Evolutionary conservation across 2,329 filamentous ascomycete genomes (phyloP).

Genomic region (Ophiostoma ips): DNA sequence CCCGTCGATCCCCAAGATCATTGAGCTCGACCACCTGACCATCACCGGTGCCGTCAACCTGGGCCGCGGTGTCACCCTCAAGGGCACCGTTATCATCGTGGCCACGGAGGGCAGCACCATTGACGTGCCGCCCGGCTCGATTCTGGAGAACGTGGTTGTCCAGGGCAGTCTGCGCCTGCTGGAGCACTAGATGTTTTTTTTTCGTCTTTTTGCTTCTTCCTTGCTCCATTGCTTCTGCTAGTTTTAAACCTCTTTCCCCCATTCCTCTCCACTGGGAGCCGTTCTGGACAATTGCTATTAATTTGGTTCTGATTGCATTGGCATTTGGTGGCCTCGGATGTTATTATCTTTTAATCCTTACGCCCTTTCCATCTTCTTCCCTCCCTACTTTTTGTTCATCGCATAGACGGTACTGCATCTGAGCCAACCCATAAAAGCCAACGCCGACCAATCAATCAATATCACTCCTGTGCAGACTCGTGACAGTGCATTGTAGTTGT

Average conservation of each 20-base stretch:
- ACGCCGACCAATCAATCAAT: no score
- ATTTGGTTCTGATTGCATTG: background rate
- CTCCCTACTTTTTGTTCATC: no score
- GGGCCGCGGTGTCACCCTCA: conserved; percentile 85
- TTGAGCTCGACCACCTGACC: conserved; percentile 87
- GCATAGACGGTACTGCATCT: no score
- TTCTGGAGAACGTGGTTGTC: conserved; percentile 97
- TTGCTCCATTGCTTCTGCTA: background rate
- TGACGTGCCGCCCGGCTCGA: conserved; percentile 89
- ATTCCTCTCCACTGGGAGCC: background rate
- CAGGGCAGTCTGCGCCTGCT: conserved; percentile 79
- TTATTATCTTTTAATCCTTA: background rate
- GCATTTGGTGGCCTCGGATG: conserved; percentile 1
- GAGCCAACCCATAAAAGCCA: no score
- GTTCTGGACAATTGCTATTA: background rate
- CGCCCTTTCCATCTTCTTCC: background rate
- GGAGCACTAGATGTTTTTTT: conserved; percentile 40
- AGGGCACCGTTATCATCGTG: conserved; percentile 98
- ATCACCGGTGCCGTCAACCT: conserved; percentile 97
- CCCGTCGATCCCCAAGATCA: conserved; percentile 75
- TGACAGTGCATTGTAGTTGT: no score
- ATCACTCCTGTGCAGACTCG: no score
- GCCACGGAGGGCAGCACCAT: conserved; percentile 97
- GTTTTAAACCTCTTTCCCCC: background rate
- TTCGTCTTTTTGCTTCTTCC: background rate